Base-by-base conservation (phyloP, 1,284 basidiomycete genomes). In the Leccinum variabile region DNA sequence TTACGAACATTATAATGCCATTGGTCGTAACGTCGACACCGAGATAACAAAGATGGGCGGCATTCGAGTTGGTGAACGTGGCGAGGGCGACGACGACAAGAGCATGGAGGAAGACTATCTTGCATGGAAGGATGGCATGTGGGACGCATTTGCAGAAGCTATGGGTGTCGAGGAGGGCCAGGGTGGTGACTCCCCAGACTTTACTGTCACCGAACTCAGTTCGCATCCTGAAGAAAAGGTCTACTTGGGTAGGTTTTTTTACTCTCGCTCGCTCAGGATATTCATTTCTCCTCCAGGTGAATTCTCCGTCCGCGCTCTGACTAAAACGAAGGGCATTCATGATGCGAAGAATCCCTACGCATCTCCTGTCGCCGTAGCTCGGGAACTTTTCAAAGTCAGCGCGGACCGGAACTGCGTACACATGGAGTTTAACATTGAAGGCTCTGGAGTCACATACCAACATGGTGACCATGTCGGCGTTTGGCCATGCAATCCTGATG, bases 71-170 rank as follows among this genome's bases (percentile, higher is more conserved):
- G 96, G 96, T 58, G 90, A 92, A 75, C 85, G 90, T 50, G 97
- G 97, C 18, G 95, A 98, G 79, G 97, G 97, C 68, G 97, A 99
- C 73, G 97, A 99, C 75, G 97, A 99, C 79, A 97, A 97, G 83
- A 95, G 92, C 74, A 97, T 99, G 94, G 97, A 99, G 77, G 97
- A 99, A 80, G 97, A 99, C 79, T 99, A 98, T 76, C 85, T 99
- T n/a, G 95, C 94, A 67, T 99, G 97, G 97, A 99, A 99, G 78
- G 97, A 99, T 75, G 85, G 83, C 70, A 96, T 98, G 95, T 98
- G 95, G 89, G 89, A 91, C 54, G 87, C 88, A 5, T 94, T 99
- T 64, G 85, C 94, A 32, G 77, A 84, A 66, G 84, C 85, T 56
- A 85, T 98, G 83, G 84, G 84, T 65, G 93, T 98, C 61, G 95